Evolutionary conservation across 108 stramenopile species (phyloP).

Genomic region (Fragilariopsis cylindrus): DNA sequence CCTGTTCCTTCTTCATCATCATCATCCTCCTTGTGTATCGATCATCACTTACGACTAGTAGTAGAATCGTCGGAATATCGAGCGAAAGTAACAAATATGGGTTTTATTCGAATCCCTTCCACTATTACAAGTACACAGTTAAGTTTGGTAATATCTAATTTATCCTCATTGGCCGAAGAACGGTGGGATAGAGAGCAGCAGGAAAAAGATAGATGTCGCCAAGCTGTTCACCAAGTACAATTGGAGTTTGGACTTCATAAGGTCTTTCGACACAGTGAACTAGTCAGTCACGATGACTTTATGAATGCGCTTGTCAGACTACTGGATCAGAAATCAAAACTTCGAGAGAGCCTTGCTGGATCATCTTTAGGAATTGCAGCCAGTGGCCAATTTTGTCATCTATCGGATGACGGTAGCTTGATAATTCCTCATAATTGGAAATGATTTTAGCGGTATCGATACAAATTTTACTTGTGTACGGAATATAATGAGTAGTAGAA

Average conservation of each 20-base stretch:
- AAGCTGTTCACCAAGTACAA: conserved; percentile 40
- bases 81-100: conserved; percentile 60
- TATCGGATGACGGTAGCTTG: conserved; percentile 80
- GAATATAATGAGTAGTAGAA: no score
- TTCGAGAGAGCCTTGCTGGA: conserved; percentile 52
- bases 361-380: conserved; percentile 59
- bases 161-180: conserved; percentile 27
- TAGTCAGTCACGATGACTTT: conserved; percentile 49
- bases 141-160: conserved; percentile 20
- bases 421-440: conserved; percentile 70
- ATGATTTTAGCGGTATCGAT: conserved; percentile 1
- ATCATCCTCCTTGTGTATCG: not conserved
- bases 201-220: conserved; percentile 23
- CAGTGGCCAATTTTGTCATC: conserved; percentile 65
- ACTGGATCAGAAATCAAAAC: conserved; percentile 39
- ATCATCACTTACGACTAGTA: conserved; percentile 29
- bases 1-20: conserved; percentile 8
- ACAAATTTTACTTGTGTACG: not conserved
- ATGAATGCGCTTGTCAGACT: conserved; percentile 42
- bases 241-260: conserved; percentile 58
- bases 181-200: conserved; percentile 27
- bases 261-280: conserved; percentile 18
- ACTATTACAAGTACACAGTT: conserved; percentile 41
- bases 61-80: conserved; percentile 65
- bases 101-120: conserved; percentile 52